phyloP scores from a whole-genome alignment of 208 protist genomes.

The Kentomonas sorsogonicus region DNA sequence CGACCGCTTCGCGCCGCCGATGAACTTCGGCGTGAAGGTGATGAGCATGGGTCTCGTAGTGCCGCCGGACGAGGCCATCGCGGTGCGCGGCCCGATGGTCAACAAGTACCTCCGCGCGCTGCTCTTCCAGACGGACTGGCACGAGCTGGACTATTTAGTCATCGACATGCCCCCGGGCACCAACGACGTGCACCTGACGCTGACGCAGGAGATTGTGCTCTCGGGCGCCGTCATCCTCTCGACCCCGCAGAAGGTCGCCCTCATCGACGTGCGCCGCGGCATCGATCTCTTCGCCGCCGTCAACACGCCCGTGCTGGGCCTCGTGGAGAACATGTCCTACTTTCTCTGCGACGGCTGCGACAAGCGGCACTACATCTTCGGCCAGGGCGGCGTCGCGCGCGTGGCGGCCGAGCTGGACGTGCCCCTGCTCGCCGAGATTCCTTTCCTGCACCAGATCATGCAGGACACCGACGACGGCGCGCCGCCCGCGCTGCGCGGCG shows the following conservation, averaged over 20 bases:
- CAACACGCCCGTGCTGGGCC: conserved; percentile 92
- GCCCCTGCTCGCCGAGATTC: conserved; percentile 91
- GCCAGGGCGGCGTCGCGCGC: conserved; percentile 78
- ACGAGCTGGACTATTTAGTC: conserved; percentile 89
- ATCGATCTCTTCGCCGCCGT: conserved; percentile 95
- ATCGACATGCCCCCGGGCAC: conserved; percentile 93
- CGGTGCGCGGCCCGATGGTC: conserved; percentile 89
- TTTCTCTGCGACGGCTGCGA: conserved; percentile 92
- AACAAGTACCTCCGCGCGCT: conserved; percentile 88
- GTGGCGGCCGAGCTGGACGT: conserved; percentile 85
- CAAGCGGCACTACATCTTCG: conserved; percentile 90
- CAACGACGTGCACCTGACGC: conserved; percentile 89
- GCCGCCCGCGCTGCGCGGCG: conserved; percentile 84
- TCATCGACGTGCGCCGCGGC: conserved; percentile 87
- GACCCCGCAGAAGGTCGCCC: conserved; percentile 94
- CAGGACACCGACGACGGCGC: conserved; percentile 87
- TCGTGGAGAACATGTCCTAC: conserved; percentile 98
- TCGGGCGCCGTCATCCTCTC: conserved; percentile 94
- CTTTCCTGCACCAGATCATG: conserved; percentile 88
- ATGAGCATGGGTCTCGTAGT: conserved; percentile 92
- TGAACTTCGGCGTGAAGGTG: conserved; percentile 89
- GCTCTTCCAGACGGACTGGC: conserved; percentile 87
- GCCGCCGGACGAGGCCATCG: conserved; percentile 83
- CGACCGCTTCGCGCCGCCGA: conserved; percentile 75
- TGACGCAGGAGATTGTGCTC: conserved; percentile 84